A percentile compares a stretch with the other conserved stretches of the same genome.
Conservation (phyloP, 768 basidiomycete genomes). For the Calvatia gigantea region DNA sequence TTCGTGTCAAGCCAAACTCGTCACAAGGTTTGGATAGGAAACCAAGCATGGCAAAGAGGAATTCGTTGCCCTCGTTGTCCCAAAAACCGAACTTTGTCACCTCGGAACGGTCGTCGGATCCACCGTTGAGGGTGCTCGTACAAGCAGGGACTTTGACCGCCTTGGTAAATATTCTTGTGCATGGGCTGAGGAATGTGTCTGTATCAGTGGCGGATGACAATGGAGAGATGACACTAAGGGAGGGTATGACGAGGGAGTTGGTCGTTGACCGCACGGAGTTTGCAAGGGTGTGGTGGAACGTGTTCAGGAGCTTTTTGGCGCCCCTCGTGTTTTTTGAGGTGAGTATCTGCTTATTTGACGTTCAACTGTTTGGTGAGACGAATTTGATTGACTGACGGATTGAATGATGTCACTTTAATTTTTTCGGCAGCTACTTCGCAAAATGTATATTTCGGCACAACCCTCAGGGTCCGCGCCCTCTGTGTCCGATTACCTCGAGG, state of each 20-base stretch:
- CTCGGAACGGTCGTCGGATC: conserved; percentile 63
- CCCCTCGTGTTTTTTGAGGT: conserved; percentile 87
- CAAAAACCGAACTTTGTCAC: conserved; percentile 53
- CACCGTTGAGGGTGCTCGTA: conserved; percentile 71
- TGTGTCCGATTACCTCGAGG: conserved; percentile 44
- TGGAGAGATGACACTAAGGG: conserved; percentile 76
- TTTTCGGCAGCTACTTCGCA: conserved; percentile 59
- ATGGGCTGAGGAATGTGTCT: conserved; percentile 72
- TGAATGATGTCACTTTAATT: conserved; percentile 9
- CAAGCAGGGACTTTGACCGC: conserved; percentile 75
- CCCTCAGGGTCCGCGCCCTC: conserved; percentile 38
- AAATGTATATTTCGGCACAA: conserved; percentile 60
- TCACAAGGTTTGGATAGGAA: conserved; percentile 74
- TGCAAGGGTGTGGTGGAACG: conserved; percentile 77
- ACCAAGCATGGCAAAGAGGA: conserved; percentile 68
- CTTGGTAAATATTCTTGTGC: conserved; percentile 71
- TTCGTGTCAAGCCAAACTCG: conserved; percentile 71
- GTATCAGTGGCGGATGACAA: conserved; percentile 85
- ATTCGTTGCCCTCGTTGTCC: conserved; percentile 76
- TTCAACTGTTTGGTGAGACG: neutral
- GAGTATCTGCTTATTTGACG: conserved; percentile 17
- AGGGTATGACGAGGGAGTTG: conserved; percentile 70
- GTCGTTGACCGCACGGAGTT: conserved; percentile 73
- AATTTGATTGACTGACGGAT: neutral
- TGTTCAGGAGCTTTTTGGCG: conserved; percentile 78